Base-by-base conservation (phyloP, 306 rosid genomes). In the Trichosanthes cucumerina region DNA sequence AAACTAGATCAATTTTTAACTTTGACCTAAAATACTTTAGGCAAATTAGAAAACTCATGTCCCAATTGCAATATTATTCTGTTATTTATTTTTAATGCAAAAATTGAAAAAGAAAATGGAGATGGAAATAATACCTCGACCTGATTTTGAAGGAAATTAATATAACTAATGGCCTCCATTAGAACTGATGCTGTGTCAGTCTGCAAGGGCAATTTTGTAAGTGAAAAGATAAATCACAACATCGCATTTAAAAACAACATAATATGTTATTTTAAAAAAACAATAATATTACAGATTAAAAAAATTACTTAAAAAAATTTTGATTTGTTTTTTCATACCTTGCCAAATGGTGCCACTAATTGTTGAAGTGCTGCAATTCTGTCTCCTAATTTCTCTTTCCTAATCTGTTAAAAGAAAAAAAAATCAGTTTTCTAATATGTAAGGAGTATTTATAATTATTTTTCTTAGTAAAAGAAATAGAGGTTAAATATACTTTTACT, bases 351-450 rank as follows among this genome's bases (percentile, higher is more conserved):
- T 70, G 98, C 91, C 38, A 93, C 98, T 86, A 93, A 78, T 82
- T 93, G 98, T 80, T 93, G 98, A 81, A 93, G 98, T 74, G 95
- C 88, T 49, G 98, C 92, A 80, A 93, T 85, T 80, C 96, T 93
- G 74, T 93, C 98, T 75, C 98, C 98, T 78, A 93, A 62, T 86
- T 91, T 93, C 76, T 93, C 98, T 84, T 93, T 93, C 79, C 98
- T 85, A 76, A 93, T 96, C 98, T 93, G 87, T 49, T 34, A 63
- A 10, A 41, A 72, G 26, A 4, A n/a, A 23, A 41, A 0, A 11
- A 21, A 4, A 4, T 10, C 60, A 18, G 6, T 39, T 39, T 6
- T 39, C 9, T 39, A 39, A 39, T 39, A 39, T 39, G 44, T 39
- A 6, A 39, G 7, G 44, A 39, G 44, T 39, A 39, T 39, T 0